Percentiles rank a stretch among this genome's conserved stretches.
Evolutionary conservation across 805 yeast genomes (phyloP).

Genomic region (Hanseniaspora occidentalis): DNA sequence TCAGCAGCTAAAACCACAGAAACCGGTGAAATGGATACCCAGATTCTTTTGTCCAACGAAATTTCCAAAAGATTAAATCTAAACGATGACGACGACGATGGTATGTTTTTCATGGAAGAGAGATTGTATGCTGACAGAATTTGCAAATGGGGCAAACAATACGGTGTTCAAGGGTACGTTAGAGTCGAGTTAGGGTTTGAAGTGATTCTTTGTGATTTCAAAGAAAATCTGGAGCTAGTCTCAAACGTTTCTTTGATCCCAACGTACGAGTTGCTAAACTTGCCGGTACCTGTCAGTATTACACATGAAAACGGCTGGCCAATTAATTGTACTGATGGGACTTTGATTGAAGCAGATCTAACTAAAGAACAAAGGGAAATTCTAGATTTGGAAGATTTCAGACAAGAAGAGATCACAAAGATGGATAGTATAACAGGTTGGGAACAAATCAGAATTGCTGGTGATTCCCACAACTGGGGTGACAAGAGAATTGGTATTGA

Average conservation of each 20-base stretch:
- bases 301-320: constrained; percentile 22
- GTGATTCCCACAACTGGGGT: constrained; percentile 33
- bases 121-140: constrained; percentile 34
- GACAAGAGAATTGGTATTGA: constrained; percentile 40
- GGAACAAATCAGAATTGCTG: constrained; percentile 33
- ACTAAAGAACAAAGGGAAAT: constrained; percentile 14
- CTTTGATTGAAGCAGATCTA: constrained; percentile 12
- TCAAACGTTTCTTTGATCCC: constrained; percentile 31
- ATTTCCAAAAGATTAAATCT: constrained; percentile 8
- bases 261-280: constrained; percentile 26
- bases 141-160: constrained; percentile 40
- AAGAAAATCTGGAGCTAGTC: constrained; percentile 33
- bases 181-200: constrained; percentile 53
- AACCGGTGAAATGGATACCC: constrained; percentile 54
- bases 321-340: constrained; percentile 13
- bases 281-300: constrained; percentile 24
- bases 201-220: constrained; percentile 47
- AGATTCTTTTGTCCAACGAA: constrained; percentile 29
- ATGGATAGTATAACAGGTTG: constrained; percentile 26
- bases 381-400: constrained; percentile 15
- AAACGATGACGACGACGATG: constrained; percentile 15
- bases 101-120: constrained; percentile 30
- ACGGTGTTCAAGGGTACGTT: constrained; percentile 46
- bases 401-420: constrained; percentile 12
- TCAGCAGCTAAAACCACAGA: constrained; percentile 43